Evolutionary conservation across 2,329 filamentous ascomycete species (phyloP).

Genomic region (Penicillium frequentans): DNA sequence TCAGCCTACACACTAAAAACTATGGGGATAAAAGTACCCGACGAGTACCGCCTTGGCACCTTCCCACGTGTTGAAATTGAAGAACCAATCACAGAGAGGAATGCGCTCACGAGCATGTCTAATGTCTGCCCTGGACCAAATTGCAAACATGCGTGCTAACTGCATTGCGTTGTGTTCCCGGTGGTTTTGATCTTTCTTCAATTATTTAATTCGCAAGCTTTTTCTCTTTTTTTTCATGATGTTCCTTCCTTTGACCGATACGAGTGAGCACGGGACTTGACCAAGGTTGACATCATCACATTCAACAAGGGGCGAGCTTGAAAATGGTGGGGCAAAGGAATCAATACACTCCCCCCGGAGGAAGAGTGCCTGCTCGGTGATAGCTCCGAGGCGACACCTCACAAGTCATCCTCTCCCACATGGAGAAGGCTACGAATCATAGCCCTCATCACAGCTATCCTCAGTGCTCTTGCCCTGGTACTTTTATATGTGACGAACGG

Average conservation of each 20-base stretch:
- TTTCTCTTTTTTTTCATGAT: not conserved
- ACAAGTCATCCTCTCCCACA: not conserved
- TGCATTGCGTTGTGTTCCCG: not conserved
- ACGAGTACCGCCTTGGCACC: not conserved
- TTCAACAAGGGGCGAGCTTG: not conserved
- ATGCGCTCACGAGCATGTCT: conserved; percentile 1
- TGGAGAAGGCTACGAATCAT: not conserved
- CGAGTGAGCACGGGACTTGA: not conserved
- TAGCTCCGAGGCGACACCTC: not conserved
- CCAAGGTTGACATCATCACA: not conserved
- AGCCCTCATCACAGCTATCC: not conserved
- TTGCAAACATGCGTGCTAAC: not conserved
- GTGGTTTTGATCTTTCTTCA: not conserved
- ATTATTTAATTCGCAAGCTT: not conserved
- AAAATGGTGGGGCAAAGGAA: conserved; percentile 6
- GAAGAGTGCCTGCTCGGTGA: conserved; percentile 8
- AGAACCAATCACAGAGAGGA: not conserved
- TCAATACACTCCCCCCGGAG: conserved; percentile 2
- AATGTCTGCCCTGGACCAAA: not conserved
- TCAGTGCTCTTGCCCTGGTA: conserved; percentile 6
- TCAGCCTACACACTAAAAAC: not conserved
- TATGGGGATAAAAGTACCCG: not conserved
- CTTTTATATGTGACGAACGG: conserved; percentile 5
- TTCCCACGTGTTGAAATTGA: not conserved
- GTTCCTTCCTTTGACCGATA: not conserved